These are phyloP conservation scores for Xylariaceae sp. DNA, from an alignment of 2,329 filamentous ascomycete genomes.

Conservation along the genomic window DNA sequence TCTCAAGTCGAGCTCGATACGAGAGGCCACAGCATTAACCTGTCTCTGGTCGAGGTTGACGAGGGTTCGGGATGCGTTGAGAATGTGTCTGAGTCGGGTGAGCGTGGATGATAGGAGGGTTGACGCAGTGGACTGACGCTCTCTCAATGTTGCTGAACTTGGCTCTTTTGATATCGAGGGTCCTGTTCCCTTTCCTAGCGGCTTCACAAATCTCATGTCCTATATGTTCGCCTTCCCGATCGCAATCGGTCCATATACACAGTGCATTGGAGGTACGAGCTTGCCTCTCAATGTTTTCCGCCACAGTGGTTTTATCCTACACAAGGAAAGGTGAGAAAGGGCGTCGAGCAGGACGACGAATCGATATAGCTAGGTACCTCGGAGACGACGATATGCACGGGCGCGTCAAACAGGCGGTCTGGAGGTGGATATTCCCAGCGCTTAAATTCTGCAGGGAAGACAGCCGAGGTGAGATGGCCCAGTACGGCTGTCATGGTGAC, in stretches of 20 bases:
- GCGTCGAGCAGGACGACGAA: constrained; percentile 1
- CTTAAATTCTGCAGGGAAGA: constrained; percentile 67
- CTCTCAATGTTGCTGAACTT: constrained; percentile 93
- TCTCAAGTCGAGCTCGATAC: constrained; percentile 86
- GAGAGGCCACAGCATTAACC: constrained; percentile 76
- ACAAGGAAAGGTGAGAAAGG: constrained; percentile 3
- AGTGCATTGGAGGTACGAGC: constrained; percentile 66
- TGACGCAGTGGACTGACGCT: constrained; percentile 48
- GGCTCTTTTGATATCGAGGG: constrained; percentile 75
- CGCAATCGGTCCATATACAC: constrained; percentile 98
- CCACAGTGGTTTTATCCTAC: constrained; percentile 72
- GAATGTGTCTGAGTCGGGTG: constrained; percentile 58
- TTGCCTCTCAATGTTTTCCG: constrained; percentile 75
- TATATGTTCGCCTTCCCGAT: constrained; percentile 95
- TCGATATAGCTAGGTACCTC: constrained; percentile 37
- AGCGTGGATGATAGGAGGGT: constrained; percentile 3
- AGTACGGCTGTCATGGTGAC: constrained; percentile 93
- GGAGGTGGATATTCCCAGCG: constrained; percentile 79
- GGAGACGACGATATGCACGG: constrained; percentile 60
- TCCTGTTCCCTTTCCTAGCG: constrained; percentile 64
- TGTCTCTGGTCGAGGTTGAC: constrained; percentile 76
- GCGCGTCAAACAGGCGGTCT: constrained; percentile 71
- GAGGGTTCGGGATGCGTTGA: constrained; percentile 72
- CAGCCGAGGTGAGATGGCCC: constrained; percentile 75
- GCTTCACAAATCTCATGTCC: constrained; percentile 82